These are phyloP conservation scores for Alternaria viburni DNA, from an alignment of 2,329 filamentous ascomycete species.

Conservation along the genomic window DNA sequence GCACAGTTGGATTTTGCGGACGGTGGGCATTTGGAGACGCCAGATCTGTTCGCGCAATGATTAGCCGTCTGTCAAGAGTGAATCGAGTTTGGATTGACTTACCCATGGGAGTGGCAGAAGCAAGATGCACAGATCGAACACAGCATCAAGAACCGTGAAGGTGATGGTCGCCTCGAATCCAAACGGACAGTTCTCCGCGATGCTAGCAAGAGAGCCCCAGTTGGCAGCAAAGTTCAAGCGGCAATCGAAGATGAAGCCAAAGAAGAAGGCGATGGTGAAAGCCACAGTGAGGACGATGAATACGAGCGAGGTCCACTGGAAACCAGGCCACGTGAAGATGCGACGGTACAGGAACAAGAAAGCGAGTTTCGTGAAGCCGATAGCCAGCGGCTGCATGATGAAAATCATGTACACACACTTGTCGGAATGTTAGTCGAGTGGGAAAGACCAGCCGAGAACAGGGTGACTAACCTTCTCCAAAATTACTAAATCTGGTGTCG, in stretches of 20 bases:
- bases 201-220: conserved; percentile 10
- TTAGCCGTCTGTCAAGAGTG: background rate
- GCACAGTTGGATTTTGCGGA: conserved; percentile 9
- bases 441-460: background rate
- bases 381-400: conserved; percentile 11
- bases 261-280: conserved; percentile 10
- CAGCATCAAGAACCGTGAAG: conserved; percentile 4
- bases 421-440: background rate
- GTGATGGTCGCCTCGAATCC: conserved; percentile 7
- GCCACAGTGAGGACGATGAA: conserved; percentile 1
- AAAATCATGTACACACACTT: conserved; percentile 13
- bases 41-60: conserved; percentile 2
- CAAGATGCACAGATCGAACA: conserved; percentile 10
- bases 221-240: conserved; percentile 9
- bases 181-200: conserved; percentile 6
- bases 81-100: background rate
- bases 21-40: conserved; percentile 6
- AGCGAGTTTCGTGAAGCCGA: conserved; percentile 8
- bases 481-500: conserved; percentile 3
- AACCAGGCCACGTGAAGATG: conserved; percentile 6
- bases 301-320: background rate
- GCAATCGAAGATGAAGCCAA: conserved; percentile 11
- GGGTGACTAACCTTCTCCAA: conserved; percentile 1
- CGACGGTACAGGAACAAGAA: conserved; percentile 13
- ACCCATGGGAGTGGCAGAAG: conserved; percentile 11